Evolutionary conservation across 495 filamentous ascomycete genomes (phyloP), one percentile per base, ranked within the genome.

Genomic region (Rhizodiscina lignyota): DNA sequence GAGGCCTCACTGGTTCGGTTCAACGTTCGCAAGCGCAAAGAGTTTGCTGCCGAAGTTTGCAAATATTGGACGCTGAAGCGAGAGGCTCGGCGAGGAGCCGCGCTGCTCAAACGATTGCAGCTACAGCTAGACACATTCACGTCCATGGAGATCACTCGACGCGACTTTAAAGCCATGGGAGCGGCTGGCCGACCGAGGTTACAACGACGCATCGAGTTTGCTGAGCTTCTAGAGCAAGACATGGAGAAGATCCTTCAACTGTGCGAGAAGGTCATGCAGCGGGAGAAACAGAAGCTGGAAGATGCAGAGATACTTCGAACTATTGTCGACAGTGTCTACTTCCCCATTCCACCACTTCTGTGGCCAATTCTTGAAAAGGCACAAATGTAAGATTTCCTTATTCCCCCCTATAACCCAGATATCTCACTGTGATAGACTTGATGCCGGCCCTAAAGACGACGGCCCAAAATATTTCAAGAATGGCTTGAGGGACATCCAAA

Each of bases 21-120:
- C 51, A 64, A 62, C 15, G 74, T 96, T 39, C 72, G 73, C 21
- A 87, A 89, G 45, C 69, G 80, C 18, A 89, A 87, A 47, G 84
- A 94, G 31, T 99, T 81, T 59, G 77, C 84, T 1, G 80, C 79
- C 21, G 85, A 94, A 49, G 80, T 79, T 1, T 94, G 86, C 60
- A 83, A 82, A 42, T 99, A 94, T 56, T 99, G 89, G 89, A 96
- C 89, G 0, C 60, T 96, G 35, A 99, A 99, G 56, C 70, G 89
- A 24, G 89, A 99, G 54, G 81, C 87, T 28, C 68, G 89, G 23
- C 68, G 89, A 41, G 89, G 89, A 21, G 89, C 89, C 12, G 81
- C 87, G 13, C 62, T 96, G 28, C 65, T 99, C 33, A 94, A 94
- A 58, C 74, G 89, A 24, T 64, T 96, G 5, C 89, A 97, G 50